phyloP scores from a whole-genome alignment of 129 eudicot species.

The Chrysanthemum makinoi region DNA sequence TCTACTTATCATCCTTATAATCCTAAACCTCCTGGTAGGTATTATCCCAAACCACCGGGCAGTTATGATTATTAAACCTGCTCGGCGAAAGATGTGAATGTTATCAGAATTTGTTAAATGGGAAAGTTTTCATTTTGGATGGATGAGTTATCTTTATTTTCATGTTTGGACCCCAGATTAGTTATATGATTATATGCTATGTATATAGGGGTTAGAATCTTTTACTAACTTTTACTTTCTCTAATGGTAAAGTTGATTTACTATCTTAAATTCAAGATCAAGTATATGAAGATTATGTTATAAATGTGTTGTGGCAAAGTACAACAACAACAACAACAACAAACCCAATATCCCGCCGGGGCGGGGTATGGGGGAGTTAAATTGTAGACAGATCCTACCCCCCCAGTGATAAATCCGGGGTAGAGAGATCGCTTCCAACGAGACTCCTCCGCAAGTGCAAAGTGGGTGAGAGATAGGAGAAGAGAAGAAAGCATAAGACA shows the following conservation, averaged over 20 bases:
- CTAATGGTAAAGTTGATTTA: not conserved
- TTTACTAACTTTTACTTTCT: not conserved
- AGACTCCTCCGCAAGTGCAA: no score
- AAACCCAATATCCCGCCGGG: no score
- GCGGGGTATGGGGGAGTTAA: no score
- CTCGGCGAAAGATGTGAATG: conserved; percentile 8
- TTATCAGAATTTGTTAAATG: conserved; percentile 7
- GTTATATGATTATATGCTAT: not conserved
- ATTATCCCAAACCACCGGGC: no score
- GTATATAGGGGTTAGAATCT: not conserved
- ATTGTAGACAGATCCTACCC: no score
- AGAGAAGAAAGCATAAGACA: no score
- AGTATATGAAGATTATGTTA: not conserved
- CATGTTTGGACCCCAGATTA: not conserved
- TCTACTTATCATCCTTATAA: not conserved
- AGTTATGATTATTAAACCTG: not conserved
- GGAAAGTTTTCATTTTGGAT: not conserved
- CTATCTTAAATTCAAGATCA: not conserved
- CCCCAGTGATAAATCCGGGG: no score
- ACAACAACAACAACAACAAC: no score
- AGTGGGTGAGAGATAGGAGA: no score
- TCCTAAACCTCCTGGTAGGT: not conserved
- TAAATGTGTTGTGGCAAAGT: no score
- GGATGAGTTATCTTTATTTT: not conserved
- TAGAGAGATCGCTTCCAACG: no score